Evolutionary conservation across 768 basidiomycete species (phyloP).

Genomic region (Tylopilus rubrobrunneus): DNA sequence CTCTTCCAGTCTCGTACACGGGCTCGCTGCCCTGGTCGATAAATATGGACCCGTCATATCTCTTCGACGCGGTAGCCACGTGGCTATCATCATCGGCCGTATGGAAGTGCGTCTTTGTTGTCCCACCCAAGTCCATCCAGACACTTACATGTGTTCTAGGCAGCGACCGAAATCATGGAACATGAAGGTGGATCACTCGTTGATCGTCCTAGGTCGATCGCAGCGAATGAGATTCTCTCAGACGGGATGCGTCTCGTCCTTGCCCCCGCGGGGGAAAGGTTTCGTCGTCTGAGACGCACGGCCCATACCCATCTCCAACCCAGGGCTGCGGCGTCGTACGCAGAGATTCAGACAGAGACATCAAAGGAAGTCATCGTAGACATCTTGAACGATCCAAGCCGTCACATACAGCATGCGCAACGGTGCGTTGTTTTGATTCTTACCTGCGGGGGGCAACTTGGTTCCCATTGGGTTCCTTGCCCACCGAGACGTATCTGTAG

Average conservation of each 20-base stretch:
- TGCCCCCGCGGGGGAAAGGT: slow-evolving; percentile 46
- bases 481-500: too few species aligned
- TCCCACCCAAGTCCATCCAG: too few species aligned
- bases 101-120: slow-evolving; percentile 10
- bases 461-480: too few species aligned
- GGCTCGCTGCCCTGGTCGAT: slow-evolving; percentile 48
- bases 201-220: slow-evolving; percentile 47
- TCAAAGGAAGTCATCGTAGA: slow-evolving; percentile 17
- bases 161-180: slow-evolving; percentile 58
- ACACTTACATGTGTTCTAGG: slow-evolving; percentile 25
- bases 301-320: slow-evolving; percentile 52
- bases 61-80: slow-evolving; percentile 40
- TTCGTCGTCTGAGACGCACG: slow-evolving; percentile 53
- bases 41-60: slow-evolving; percentile 55
- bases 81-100: slow-evolving; percentile 15
- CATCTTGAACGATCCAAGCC: slow-evolving; percentile 14
- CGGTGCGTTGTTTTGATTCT: slow-evolving; percentile 5
- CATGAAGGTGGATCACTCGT: slow-evolving; percentile 48
- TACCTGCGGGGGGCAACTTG: too few species aligned
- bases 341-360: slow-evolving; percentile 39
- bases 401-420: slow-evolving; percentile 8
- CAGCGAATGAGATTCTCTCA: slow-evolving; percentile 51
- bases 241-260: slow-evolving; percentile 52
- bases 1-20: slow-evolving; percentile 1
- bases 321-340: slow-evolving; percentile 42